Conservation (phyloP, 805 yeast species). For the Cyberlindnera nakhonratchasimensis region DNA sequence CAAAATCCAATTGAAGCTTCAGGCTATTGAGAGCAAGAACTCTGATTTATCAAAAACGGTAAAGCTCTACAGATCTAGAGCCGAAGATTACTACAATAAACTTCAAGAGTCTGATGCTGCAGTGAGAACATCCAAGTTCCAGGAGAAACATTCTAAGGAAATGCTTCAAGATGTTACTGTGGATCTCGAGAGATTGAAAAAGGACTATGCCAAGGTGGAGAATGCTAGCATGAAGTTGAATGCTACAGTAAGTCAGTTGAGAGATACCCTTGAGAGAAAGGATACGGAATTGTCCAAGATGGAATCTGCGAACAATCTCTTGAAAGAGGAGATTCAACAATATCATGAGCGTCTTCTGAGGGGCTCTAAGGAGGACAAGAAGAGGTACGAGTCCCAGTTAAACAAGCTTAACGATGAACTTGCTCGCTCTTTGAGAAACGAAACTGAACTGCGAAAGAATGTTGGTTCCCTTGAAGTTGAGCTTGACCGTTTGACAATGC, state of each 20-base stretch:
- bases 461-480: slow-evolving; percentile 59
- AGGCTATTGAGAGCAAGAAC: slow-evolving; percentile 54
- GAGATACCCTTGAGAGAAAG: slow-evolving; percentile 53
- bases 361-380: slow-evolving; percentile 40
- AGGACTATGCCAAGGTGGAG: slow-evolving; percentile 54
- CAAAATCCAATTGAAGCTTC: slow-evolving; percentile 52
- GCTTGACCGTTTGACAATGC: slow-evolving; percentile 50
- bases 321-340: slow-evolving; percentile 55
- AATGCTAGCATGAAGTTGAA: slow-evolving; percentile 50
- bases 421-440: slow-evolving; percentile 53
- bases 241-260: slow-evolving; percentile 47
- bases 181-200: slow-evolving; percentile 44
- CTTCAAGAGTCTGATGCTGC: slow-evolving; percentile 78
- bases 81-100: slow-evolving; percentile 70
- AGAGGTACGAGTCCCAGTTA: slow-evolving; percentile 44
- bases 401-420: slow-evolving; percentile 51
- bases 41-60: slow-evolving; percentile 51
- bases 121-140: slow-evolving; percentile 56
- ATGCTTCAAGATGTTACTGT: slow-evolving; percentile 53
- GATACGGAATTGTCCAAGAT: slow-evolving; percentile 51
- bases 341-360: slow-evolving; percentile 43
- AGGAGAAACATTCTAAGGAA: slow-evolving; percentile 49
- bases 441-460: slow-evolving; percentile 62
- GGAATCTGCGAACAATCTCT: slow-evolving; percentile 43
- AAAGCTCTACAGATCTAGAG: slow-evolving; percentile 62